Percentiles rank a stretch among this genome's conserved stretches.
Conservation (phyloP, 148 eudicot genomes). For the Chenopodium berlandieri region DNA sequence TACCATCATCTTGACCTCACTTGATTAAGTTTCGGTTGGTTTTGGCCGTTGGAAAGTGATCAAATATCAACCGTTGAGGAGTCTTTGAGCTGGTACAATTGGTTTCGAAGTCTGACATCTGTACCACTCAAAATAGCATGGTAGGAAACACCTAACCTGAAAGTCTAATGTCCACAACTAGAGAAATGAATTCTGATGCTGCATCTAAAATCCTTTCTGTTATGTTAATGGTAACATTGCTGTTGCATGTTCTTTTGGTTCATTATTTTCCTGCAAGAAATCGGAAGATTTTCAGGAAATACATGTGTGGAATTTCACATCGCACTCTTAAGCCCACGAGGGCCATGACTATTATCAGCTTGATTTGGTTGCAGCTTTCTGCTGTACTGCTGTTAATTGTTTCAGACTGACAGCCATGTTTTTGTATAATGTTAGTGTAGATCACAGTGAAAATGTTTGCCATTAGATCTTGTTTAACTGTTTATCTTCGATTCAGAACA, state of each 20-base stretch:
- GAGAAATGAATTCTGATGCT: constrained; percentile 21
- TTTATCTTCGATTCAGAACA: neutral
- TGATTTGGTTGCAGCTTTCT: neutral
- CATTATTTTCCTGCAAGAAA: neutral
- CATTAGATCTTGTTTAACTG: neutral
- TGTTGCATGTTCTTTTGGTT: constrained; percentile 22
- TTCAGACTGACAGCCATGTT: neutral
- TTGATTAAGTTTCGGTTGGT: constrained; percentile 5
- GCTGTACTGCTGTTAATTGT: neutral
- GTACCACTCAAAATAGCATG: constrained; percentile 10
- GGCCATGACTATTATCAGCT: neutral
- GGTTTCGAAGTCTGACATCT: constrained; percentile 14
- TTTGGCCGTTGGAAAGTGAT: constrained; percentile 4
- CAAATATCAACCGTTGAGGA: constrained; percentile 20
- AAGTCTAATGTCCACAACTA: constrained; percentile 20
- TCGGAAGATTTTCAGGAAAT: neutral
- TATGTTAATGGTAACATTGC: constrained; percentile 2
- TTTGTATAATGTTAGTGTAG: neutral
- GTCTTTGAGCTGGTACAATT: neutral
- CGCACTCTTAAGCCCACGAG: neutral
- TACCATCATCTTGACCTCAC: constrained; percentile 16
- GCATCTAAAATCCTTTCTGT: constrained; percentile 13
- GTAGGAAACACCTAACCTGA: constrained; percentile 13
- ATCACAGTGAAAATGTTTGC: neutral
- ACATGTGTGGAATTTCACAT: neutral